Conservation (phyloP, 352 stramenopile species). For the Blastocystis sp. region DNA sequence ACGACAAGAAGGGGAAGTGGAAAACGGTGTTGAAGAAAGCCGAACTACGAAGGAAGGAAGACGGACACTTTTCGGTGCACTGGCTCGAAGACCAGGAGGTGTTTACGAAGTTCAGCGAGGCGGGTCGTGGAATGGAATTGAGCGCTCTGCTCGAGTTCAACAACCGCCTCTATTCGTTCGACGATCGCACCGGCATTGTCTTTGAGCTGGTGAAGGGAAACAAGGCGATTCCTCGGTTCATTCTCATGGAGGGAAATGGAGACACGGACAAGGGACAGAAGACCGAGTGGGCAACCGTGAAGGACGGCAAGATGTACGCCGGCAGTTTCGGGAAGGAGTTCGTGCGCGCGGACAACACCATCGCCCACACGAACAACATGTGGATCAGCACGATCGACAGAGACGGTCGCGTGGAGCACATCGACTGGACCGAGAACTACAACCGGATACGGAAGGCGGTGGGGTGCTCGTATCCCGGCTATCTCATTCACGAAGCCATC, state of each 20-base stretch:
- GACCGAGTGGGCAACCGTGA: slow-evolving; percentile 97
- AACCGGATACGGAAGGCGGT: slow-evolving; percentile 88
- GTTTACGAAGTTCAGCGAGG: slow-evolving; percentile 87
- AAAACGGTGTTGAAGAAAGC: slow-evolving; percentile 88
- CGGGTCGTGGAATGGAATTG: slow-evolving; percentile 92
- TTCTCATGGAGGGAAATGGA: slow-evolving; percentile 94
- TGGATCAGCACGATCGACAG: slow-evolving; percentile 91
- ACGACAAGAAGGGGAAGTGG: slow-evolving; percentile 87
- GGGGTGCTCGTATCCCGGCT: slow-evolving; percentile 86
- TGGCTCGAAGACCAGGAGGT: slow-evolving; percentile 77
- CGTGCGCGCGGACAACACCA: slow-evolving; percentile 85
- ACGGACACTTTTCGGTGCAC: slow-evolving; percentile 78
- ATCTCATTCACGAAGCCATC: slow-evolving; percentile 97
- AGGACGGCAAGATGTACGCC: slow-evolving; percentile 95
- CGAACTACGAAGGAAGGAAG: slow-evolving; percentile 82
- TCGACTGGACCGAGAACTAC: slow-evolving; percentile 92
- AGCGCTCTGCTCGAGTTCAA: slow-evolving; percentile 88
- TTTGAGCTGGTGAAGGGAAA: slow-evolving; percentile 89
- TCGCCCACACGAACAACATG: slow-evolving; percentile 93
- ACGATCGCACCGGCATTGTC: slow-evolving; percentile 96
- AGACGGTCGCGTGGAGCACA: slow-evolving; percentile 81
- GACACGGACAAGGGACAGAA: slow-evolving; percentile 96
- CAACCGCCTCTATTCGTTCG: slow-evolving; percentile 89
- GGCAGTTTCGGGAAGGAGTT: slow-evolving; percentile 93
- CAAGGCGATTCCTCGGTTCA: slow-evolving; percentile 88